Percentiles rank a stretch among this genome's conserved stretches.
Conservation (phyloP, 768 basidiomycete species). For the Russula sp. region DNA sequence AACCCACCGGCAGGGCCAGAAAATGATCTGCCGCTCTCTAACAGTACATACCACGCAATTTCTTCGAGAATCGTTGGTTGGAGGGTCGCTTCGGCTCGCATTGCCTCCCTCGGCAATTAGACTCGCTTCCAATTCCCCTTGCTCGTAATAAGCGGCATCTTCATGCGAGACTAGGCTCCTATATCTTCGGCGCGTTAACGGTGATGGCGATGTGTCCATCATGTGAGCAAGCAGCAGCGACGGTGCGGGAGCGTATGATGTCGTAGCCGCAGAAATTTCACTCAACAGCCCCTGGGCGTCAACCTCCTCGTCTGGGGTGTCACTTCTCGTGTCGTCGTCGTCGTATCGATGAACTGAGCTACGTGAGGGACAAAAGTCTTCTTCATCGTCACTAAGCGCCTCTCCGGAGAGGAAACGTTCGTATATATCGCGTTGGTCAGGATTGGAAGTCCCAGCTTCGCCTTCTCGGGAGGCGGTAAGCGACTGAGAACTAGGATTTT, state of each 20-base stretch:
- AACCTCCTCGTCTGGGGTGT: conserved; percentile 29
- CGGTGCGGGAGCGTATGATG: conserved; percentile 35
- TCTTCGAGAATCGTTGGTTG: conserved; percentile 28
- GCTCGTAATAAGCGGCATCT: conserved; percentile 6
- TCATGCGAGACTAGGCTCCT: conserved; percentile 31
- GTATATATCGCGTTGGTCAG: conserved; percentile 41
- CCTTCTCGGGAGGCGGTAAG: background rate
- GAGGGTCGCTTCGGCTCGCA: conserved; percentile 7
- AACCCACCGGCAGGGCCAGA: conserved; percentile 77
- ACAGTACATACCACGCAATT: conserved; percentile 67
- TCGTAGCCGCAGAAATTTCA: conserved; percentile 42
- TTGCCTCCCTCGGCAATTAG: conserved; percentile 29
- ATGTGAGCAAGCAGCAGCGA: conserved; percentile 53
- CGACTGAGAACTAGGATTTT: background rate
- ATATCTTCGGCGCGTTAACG: conserved; percentile 46
- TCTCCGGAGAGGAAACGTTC: conserved; percentile 57
- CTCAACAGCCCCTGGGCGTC: conserved; percentile 42
- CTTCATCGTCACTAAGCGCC: conserved; percentile 44
- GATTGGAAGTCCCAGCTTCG: conserved; percentile 22
- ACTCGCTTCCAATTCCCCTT: conserved; percentile 31
- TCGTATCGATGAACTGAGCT: conserved; percentile 8
- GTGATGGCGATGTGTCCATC: conserved; percentile 38
- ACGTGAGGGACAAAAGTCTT: conserved; percentile 31
- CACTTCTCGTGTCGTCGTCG: conserved; percentile 10
- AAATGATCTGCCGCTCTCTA: conserved; percentile 66